These are phyloP conservation scores for Pseudogymnoascus sp. DNA, from an alignment of 2,329 filamentous ascomycete genomes.

Conservation along the genomic window DNA sequence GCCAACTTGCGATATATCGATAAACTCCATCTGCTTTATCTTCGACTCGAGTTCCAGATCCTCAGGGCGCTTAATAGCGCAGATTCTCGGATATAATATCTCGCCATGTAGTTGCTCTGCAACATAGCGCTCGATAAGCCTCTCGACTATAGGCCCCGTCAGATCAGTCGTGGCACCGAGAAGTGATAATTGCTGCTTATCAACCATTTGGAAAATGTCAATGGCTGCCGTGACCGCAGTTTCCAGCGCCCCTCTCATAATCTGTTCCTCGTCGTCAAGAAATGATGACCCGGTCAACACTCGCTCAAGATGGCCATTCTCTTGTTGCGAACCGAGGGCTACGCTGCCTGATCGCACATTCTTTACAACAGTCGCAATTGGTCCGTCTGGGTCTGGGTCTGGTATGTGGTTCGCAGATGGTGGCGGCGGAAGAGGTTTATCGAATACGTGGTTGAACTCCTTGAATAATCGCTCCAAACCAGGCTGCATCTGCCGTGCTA, in stretches of 20 bases:
- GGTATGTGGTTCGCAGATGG: conserved; percentile 53
- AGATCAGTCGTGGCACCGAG: conserved; percentile 88
- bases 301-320: conserved; percentile 27
- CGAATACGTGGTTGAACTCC: conserved; percentile 79
- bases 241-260: conserved; percentile 82
- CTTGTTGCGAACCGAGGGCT: neutral
- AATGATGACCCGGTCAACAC: conserved; percentile 35
- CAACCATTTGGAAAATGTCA: conserved; percentile 89
- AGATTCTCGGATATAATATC: conserved; percentile 75
- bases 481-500: conserved; percentile 89
- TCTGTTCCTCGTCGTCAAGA: conserved; percentile 82
- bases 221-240: conserved; percentile 89
- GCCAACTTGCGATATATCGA: conserved; percentile 91
- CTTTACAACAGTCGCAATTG: conserved; percentile 46
- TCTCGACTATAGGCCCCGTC: conserved; percentile 84
- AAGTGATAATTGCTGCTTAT: conserved; percentile 88
- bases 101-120: conserved; percentile 83
- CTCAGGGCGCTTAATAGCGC: conserved; percentile 67
- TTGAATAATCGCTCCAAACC: conserved; percentile 83
- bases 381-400: conserved; percentile 49
- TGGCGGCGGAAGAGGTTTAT: conserved; percentile 65
- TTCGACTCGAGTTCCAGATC: conserved; percentile 83
- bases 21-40: conserved; percentile 84
- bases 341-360: conserved; percentile 45
- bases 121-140: conserved; percentile 89